Conservation (phyloP, 305 asterid genomes). For the Fraxinus paxiana region DNA sequence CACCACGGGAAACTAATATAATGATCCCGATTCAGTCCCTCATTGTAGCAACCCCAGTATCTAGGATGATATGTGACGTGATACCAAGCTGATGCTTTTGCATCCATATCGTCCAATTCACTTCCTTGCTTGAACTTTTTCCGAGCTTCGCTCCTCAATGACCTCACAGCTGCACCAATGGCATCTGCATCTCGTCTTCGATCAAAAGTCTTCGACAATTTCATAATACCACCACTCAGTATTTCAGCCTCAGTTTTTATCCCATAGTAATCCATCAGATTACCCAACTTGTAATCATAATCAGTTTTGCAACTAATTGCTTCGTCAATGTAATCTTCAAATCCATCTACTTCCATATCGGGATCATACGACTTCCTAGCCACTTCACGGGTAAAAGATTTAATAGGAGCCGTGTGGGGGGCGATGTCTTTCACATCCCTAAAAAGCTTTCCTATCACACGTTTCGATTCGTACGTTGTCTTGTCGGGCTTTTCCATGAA, state of each 20-base stretch:
- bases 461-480: slow-evolving; percentile 41
- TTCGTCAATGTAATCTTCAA: slow-evolving; percentile 49
- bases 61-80: slow-evolving; percentile 66
- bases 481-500: slow-evolving; percentile 93
- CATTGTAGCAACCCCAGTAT: slow-evolving; percentile 71
- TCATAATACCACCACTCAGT: slow-evolving; percentile 74
- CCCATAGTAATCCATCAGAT: slow-evolving; percentile 81
- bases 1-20: slow-evolving; percentile 93
- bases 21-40: slow-evolving; percentile 62
- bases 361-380: slow-evolving; percentile 56
- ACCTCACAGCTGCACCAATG: slow-evolving; percentile 55
- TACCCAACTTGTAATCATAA: slow-evolving; percentile 76
- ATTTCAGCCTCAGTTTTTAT: slow-evolving; percentile 78
- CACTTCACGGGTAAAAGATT: slow-evolving; percentile 55
- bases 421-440: slow-evolving; percentile 59
- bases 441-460: slow-evolving; percentile 76
- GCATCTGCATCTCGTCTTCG: slow-evolving; percentile 72
- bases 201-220: slow-evolving; percentile 62
- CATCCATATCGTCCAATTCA: slow-evolving; percentile 42
- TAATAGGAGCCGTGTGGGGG: slow-evolving; percentile 32
- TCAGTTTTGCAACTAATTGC: slow-evolving; percentile 59
- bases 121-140: slow-evolving; percentile 59
- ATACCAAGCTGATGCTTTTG: slow-evolving; percentile 97
- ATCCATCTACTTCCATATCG: slow-evolving; percentile 67
- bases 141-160: slow-evolving; percentile 73